Percentiles rank a stretch among this genome's conserved stretches.
These are phyloP conservation scores for Alternaria viburni DNA, from an alignment of 2,329 filamentous ascomycete genomes.

Conservation along the genomic window DNA sequence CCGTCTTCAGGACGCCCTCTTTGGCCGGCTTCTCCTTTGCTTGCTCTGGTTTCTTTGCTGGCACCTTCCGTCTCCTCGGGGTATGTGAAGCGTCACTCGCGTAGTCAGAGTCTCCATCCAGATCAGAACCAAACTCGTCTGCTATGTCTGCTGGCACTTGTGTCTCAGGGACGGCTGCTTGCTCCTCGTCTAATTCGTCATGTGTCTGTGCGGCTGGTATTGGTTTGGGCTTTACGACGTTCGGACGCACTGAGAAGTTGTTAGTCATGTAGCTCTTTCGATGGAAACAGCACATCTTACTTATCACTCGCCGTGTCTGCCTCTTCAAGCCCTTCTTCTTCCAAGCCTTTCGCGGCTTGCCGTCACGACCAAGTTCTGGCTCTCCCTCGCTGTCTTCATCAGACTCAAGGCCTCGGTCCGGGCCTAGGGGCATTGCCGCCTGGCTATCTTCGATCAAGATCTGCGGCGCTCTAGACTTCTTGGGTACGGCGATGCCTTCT, in stretches of 20 bases:
- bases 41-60: conserved; percentile 21
- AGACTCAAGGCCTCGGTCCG: conserved; percentile 56
- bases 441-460: conserved; percentile 54
- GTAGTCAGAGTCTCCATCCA: conserved; percentile 48
- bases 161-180: conserved; percentile 50
- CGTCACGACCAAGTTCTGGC: conserved; percentile 58
- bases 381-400: conserved; percentile 64
- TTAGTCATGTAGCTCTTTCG: conserved; percentile 24
- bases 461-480: conserved; percentile 36
- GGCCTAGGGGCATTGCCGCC: conserved; percentile 52
- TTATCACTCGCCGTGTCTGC: conserved; percentile 73
- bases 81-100: conserved; percentile 50
- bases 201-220: conserved; percentile 23
- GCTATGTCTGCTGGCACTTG: conserved; percentile 36
- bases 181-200: conserved; percentile 42
- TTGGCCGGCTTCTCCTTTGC: conserved; percentile 22
- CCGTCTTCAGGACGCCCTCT: conserved; percentile 45
- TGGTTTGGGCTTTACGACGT: conserved; percentile 53
- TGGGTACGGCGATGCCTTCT: conserved; percentile 30
- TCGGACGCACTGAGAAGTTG: conserved; percentile 46
- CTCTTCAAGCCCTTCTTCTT: conserved; percentile 88
- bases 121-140: conserved; percentile 43
- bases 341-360: conserved; percentile 67
- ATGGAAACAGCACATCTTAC: conserved; percentile 22
- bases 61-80: conserved; percentile 36